Conservation (phyloP, 1,284 basidiomycete species). For the Puccinia triticina region DNA sequence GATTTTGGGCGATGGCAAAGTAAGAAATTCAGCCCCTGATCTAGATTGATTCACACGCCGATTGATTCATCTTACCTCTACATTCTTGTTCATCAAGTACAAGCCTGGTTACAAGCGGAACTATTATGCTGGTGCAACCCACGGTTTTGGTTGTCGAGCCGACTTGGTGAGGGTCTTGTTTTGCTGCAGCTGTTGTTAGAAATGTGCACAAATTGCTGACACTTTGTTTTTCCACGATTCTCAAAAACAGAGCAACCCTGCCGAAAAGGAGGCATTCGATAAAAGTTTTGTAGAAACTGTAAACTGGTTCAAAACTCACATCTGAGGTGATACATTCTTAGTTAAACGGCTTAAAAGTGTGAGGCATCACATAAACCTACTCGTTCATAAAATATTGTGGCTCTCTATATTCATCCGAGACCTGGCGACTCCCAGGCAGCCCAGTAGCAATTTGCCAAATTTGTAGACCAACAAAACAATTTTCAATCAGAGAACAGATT, state of each 20-base stretch:
- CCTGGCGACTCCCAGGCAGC: not conserved
- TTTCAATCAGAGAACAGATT: not conserved
- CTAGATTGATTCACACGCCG: not conserved
- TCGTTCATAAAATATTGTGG: not conserved
- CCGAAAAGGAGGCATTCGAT: constrained; percentile 43
- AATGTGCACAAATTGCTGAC: not conserved
- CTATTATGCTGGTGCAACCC: constrained; percentile 38
- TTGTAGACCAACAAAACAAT: not conserved
- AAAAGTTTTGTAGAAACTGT: constrained; percentile 36
- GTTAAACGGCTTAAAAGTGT: not conserved
- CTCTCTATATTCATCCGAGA: not conserved
- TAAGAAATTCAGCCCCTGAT: not conserved
- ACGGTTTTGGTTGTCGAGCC: constrained; percentile 45
- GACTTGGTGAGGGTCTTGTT: constrained; percentile 33
- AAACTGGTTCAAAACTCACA: constrained; percentile 38
- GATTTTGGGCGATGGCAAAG: constrained; percentile 46
- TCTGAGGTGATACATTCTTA: not conserved
- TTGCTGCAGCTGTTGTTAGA: not conserved
- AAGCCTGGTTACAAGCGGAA: constrained; percentile 45
- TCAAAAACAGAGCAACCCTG: constrained; percentile 6
- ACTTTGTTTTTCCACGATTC: not conserved
- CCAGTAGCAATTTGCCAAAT: not conserved
- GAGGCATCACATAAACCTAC: not conserved
- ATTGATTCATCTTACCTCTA: not conserved
- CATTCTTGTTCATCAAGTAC: constrained; percentile 19